Evolutionary conservation across 495 filamentous ascomycete species (phyloP).

Genomic region (Penicillium manginii): DNA sequence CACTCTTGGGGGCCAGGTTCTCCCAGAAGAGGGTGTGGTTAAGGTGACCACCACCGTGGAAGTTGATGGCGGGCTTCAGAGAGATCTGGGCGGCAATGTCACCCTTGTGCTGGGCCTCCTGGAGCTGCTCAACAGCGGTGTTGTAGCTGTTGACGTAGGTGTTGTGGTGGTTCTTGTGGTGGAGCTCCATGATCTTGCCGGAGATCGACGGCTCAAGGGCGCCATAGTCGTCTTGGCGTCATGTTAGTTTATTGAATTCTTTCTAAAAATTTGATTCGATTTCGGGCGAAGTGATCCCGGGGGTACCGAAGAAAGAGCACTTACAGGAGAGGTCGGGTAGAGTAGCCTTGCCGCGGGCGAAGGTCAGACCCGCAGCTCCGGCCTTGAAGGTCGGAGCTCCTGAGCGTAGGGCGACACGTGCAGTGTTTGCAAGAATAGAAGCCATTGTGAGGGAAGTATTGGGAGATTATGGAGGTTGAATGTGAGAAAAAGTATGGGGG

Average conservation of each 20-base stretch:
- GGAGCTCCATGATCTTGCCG: slow-evolving; percentile 96
- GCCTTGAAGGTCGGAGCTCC: slow-evolving; percentile 54
- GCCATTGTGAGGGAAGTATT: slow-evolving; percentile 50
- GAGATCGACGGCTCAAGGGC: slow-evolving; percentile 95
- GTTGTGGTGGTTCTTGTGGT: slow-evolving; percentile 72
- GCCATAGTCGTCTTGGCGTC: slow-evolving; percentile 72
- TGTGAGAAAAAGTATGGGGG: slow-evolving; percentile 10
- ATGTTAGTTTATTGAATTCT: not conserved
- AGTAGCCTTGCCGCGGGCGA: slow-evolving; percentile 84
- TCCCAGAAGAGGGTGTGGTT: slow-evolving; percentile 96
- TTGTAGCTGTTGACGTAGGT: slow-evolving; percentile 74
- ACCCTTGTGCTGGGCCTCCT: slow-evolving; percentile 53
- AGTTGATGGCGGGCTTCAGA: slow-evolving; percentile 87
- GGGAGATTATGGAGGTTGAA: slow-evolving; percentile 1
- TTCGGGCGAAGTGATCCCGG: slow-evolving; percentile 1
- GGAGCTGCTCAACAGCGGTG: slow-evolving; percentile 59
- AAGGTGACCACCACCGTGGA: slow-evolving; percentile 93
- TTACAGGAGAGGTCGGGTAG: slow-evolving; percentile 93
- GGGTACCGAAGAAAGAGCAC: slow-evolving; percentile 21
- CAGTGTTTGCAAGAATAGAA: slow-evolving; percentile 55
- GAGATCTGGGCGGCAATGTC: slow-evolving; percentile 72
- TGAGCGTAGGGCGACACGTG: slow-evolving; percentile 59
- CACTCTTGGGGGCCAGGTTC: slow-evolving; percentile 77
- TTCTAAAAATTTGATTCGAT: not conserved
- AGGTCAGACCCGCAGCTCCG: slow-evolving; percentile 69